Base-by-base conservation (phyloP, 345 rosid species). In the Acer negundo region DNA sequence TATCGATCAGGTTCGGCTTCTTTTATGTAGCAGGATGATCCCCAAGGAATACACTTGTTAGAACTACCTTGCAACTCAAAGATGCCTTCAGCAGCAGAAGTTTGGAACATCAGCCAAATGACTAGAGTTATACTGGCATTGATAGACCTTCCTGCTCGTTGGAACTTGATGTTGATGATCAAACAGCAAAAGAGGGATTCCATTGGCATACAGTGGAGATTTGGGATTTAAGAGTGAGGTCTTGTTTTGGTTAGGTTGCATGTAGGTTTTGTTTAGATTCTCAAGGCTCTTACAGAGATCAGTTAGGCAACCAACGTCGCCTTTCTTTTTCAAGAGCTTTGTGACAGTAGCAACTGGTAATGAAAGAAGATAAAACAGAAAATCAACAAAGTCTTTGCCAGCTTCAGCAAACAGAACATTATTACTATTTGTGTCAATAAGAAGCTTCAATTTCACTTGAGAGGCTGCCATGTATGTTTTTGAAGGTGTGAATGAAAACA, bases 331-430 rank as follows among this genome's bases (percentile, higher is more conserved):
- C 1, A 82, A 23, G 4, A 82, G 58, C 44, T 31, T 61, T 13
- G 69, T 24, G 7, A 83, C 78, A 17, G 82, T 76, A 2, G 74
- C 84, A 4, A 83, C 10, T 0, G 84, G 81, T 63, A 83, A 44
- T 53, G 77, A 69, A 4, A 76, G 70, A 3, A 82, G 40, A 62
- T 19, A 20, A 64, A 85, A 80, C 1, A 83, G 80, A 59, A 83
- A 85, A 78, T 83, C 88, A 2, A 83, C 85, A 24, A 82, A 72
- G 17, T 75, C 85, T 55, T 82, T 82, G 7, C 81, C 83, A 1
- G 81, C 80, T 61, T 87, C 88, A 0, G 84, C 81, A 66, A 73
- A 83, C 0, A 78, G 44, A 12, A 83, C 79, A 73, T 20, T 83
- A 10, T 69, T 28, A 19, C 17, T 63, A 46, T 70, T 68, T 31